Evolutionary conservation across 2,329 filamentous ascomycete genomes (phyloP), one percentile per base, ranked within the genome.

Genomic region (Diplodia sapinea): DNA sequence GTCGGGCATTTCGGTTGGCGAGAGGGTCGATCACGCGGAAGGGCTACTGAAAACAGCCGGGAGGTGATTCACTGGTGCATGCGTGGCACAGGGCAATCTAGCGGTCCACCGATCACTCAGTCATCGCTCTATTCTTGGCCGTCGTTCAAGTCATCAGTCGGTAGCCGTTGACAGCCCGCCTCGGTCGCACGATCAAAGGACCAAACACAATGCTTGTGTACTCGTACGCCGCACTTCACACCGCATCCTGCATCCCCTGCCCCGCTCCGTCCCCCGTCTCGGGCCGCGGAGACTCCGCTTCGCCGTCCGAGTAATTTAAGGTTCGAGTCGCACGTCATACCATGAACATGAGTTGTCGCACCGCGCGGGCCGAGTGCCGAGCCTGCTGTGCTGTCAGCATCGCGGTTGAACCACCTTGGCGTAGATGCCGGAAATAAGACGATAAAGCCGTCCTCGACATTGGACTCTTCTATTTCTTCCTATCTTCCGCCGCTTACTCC

Each of bases 71-170:
- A n/a, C 17, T n/a, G 43, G 38, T 40, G 40, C 15, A n/a, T 1
- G 15, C 8, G 40, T 17, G 17, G 40, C 8, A 8, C 31, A 33
- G 5, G 40, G 40, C 40, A 43, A 15, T 15, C 15, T 15, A 15
- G 7, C 15, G 40, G 40, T 15, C 40, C 17, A 20, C 43, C n/a
- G 6, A n/a, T n/a, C 43, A 11, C n/a, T 20, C 50, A 13, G 26
- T 52, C 50, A 52, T 55, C 29, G 13, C 15, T 55, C 26, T 55
- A 55, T 55, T 55, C 26, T 55, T 55, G 51, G 51, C 15, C 13
- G 17, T n/a, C 15, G 17, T 20, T 31, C 13, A 17, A 31, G 51
- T 36, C 51, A 54, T 26, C 50, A 33, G 26, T 8, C 3, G 50
- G 23, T 36, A n/a, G 23, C 36, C 33, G 54, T 47, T 8, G 43